Conservation (phyloP, 192 early-diverging fungal genomes). For the Coemansia umbellata region DNA sequence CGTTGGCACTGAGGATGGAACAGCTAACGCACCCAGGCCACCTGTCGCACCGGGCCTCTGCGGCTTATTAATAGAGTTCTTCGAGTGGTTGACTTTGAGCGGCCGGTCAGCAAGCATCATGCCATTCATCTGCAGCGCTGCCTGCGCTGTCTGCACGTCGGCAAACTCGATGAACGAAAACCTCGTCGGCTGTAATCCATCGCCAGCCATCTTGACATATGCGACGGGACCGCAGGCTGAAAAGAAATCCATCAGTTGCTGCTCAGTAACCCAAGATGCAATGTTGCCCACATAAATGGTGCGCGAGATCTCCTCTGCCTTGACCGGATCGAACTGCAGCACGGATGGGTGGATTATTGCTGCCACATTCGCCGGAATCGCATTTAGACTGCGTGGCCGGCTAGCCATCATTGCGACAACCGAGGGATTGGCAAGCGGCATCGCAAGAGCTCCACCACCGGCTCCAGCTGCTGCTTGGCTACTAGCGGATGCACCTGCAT, state of each 20-base stretch:
- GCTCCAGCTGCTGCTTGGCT: neutral
- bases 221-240: conserved; percentile 60
- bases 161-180: conserved; percentile 84
- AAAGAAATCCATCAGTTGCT: conserved; percentile 63
- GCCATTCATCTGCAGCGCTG: conserved; percentile 64
- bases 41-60: neutral
- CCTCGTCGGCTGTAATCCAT: conserved; percentile 58
- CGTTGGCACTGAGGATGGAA: conserved; percentile 13
- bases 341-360: conserved; percentile 53
- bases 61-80: conserved; percentile 72
- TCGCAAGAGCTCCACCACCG: conserved; percentile 7
- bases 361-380: conserved; percentile 32
- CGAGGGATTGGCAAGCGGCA: conserved; percentile 42
- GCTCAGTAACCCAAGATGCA: conserved; percentile 50
- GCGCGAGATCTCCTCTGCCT: conserved; percentile 72
- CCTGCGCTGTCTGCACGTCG: conserved; percentile 51
- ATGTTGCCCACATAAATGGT: conserved; percentile 79
- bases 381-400: conserved; percentile 13
- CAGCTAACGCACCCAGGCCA: neutral
- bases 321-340: conserved; percentile 58
- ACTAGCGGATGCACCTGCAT: neutral
- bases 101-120: conserved; percentile 58
- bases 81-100: conserved; percentile 72
- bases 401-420: conserved; percentile 42
- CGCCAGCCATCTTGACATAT: conserved; percentile 74